These are phyloP conservation scores for Phaffomyces thermotolerans DNA, from an alignment of 805 yeast genomes.

Conservation along the genomic window DNA sequence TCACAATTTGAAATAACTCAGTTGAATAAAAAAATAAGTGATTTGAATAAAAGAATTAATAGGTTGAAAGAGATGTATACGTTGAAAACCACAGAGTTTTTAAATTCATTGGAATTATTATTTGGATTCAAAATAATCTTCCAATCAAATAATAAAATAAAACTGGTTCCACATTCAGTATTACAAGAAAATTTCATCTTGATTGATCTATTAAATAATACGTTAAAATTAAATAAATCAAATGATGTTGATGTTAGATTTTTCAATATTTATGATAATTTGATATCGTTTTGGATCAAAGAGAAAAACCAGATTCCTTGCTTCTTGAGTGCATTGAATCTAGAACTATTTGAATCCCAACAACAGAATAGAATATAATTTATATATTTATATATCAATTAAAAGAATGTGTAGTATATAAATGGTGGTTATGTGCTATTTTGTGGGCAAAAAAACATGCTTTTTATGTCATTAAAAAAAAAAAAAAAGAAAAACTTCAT, in stretches of 20 bases:
- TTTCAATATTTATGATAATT: slow-evolving; percentile 35
- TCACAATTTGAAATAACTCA: slow-evolving; percentile 45
- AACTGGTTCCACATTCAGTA: slow-evolving; percentile 42
- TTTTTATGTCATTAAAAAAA: too few relatives aligned
- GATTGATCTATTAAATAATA: slow-evolving; percentile 48
- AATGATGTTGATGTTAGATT: slow-evolving; percentile 23
- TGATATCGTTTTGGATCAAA: slow-evolving; percentile 59
- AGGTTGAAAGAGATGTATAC: slow-evolving; percentile 52
- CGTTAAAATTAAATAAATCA: slow-evolving; percentile 44
- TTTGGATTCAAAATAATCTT: slow-evolving; percentile 74
- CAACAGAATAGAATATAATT: too few relatives aligned
- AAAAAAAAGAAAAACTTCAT: too few relatives aligned
- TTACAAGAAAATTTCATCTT: slow-evolving; percentile 39
- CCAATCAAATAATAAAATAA: slow-evolving; percentile 45
- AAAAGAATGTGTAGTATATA: too few relatives aligned
- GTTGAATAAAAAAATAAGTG: slow-evolving; percentile 40
- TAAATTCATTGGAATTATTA: slow-evolving; percentile 56
- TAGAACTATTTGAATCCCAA: slow-evolving; percentile 48
- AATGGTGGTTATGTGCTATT: too few relatives aligned
- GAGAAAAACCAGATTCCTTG: slow-evolving; percentile 70
- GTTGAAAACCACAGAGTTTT: slow-evolving; percentile 62
- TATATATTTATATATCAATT: too few relatives aligned
- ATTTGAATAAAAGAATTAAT: slow-evolving; percentile 41
- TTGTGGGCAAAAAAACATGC: too few relatives aligned
- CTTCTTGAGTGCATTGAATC: slow-evolving; percentile 65